Percentiles rank a stretch among this genome's conserved stretches.
Conservation (phyloP, 2,329 filamentous ascomycete species). For the Hymenoscyphus infarciens region DNA sequence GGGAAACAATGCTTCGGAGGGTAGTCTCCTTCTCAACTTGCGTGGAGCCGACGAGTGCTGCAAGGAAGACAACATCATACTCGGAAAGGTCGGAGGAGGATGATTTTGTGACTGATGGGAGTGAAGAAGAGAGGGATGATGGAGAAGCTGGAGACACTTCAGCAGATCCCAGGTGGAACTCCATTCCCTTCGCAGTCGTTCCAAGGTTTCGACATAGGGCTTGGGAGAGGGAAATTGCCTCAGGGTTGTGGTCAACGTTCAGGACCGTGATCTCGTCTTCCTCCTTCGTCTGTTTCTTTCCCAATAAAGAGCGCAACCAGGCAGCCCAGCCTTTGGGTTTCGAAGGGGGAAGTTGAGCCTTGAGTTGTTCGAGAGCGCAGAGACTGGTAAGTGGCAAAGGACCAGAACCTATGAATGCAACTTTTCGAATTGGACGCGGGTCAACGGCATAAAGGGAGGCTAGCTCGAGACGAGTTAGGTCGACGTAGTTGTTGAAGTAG, state of each 20-base stretch:
- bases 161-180: constrained; percentile 39
- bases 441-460: constrained; percentile 38
- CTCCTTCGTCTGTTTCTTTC: background rate
- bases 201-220: constrained; percentile 37
- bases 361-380: constrained; percentile 40
- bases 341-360: background rate
- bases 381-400: constrained; percentile 48
- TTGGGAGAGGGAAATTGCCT: constrained; percentile 36
- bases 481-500: constrained; percentile 48
- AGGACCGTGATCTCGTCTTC: constrained; percentile 29
- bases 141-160: background rate
- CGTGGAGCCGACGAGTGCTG: constrained; percentile 45
- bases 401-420: constrained; percentile 50
- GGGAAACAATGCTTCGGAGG: constrained; percentile 36
- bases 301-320: background rate
- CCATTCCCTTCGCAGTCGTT: constrained; percentile 33
- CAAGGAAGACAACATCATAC: constrained; percentile 48
- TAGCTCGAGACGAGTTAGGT: constrained; percentile 46
- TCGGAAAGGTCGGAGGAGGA: background rate
- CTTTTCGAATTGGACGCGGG: constrained; percentile 29
- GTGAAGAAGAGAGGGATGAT: background rate
- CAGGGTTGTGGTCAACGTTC: constrained; percentile 42
- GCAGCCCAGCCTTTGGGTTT: background rate
- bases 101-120: background rate
- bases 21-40: constrained; percentile 42